Base-by-base conservation (phyloP, 1,139 yeast genomes). In the Lodderomyces margitis region DNA sequence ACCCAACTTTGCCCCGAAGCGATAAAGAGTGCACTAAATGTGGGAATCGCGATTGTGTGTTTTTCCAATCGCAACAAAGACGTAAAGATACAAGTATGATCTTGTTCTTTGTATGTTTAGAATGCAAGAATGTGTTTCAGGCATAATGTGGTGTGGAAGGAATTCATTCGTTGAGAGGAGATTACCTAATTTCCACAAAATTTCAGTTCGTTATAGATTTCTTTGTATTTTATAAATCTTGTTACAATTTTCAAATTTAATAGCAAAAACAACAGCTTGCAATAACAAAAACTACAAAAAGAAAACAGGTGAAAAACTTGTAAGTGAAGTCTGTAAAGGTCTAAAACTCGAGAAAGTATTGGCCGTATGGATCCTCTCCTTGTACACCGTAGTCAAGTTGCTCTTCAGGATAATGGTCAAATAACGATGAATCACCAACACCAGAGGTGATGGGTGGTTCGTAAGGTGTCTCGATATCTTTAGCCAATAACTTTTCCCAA, bases 61-160 rank as follows among this genome's bases (percentile, higher is more conserved):
- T 92, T 61, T 92, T 94, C 75, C 98, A 92, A 64, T 83, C 94
- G 31, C 99, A 92, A 62, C 98, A 92, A 64, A 78, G 89, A 57
- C 76, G 97, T 44, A 89, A 87, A 41, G 98, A 94, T 59, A 92
- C 99, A 1, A 83, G 94, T 50, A 92, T 92, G 98, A 85, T 86
- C 46, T 74, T 92, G 65, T 92, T 92, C 62, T 92, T 87, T 62
- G 98, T 92, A 43, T 92, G 98, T 63, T 67, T 87, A 52, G 77
- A 83, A 42, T 92, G 98, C 62, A 85, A 87, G 48, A 81, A 85
- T 58, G 88, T 85, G 42, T 86, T 87, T 51, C 62, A 69, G 45
- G 66, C 67, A 19, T 61, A 66, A 32, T 19, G 11, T 4, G 21
- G 16, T 27, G 6, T 12, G 17, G 30, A 10, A 30, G 37, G 5